Conservation (phyloP, 2,329 filamentous ascomycete genomes). For the Aspergillus hiratsukae region DNA sequence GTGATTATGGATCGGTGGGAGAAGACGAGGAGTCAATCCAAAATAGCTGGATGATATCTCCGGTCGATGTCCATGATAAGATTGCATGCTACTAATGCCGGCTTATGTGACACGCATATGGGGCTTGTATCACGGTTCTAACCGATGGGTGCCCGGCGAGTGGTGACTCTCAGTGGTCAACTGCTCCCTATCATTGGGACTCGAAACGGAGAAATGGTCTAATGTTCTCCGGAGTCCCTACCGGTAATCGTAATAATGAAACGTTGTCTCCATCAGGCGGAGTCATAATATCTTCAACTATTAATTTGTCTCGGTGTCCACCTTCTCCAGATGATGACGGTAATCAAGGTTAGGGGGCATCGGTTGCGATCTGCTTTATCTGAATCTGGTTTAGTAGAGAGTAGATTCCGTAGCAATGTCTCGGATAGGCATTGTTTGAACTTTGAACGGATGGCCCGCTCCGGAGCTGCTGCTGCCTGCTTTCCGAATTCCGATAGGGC, state of each 20-base stretch:
- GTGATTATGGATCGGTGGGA: constrained; percentile 56
- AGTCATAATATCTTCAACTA: neutral
- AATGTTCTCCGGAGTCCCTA: neutral
- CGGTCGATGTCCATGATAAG: neutral
- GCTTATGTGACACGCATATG: neutral
- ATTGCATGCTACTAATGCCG: neutral
- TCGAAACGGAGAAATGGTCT: neutral
- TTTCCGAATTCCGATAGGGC: neutral
- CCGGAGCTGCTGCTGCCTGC: neutral
- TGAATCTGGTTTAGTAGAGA: neutral
- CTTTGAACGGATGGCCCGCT: neutral
- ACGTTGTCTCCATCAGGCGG: neutral
- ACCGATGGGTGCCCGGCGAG: neutral
- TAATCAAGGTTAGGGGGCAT: neutral
- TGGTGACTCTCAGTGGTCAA: neutral
- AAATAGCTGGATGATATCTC: neutral
- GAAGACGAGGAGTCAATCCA: constrained; percentile 1
- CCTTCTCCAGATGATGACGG: neutral
- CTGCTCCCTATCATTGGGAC: neutral
- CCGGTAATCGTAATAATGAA: neutral
- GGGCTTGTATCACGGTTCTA: neutral
- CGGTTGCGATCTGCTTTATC: neutral
- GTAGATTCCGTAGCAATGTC: neutral
- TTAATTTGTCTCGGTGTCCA: neutral
- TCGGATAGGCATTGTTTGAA: neutral